Evolutionary conservation across 106 monocot species (phyloP).

Genomic region (Ottelia alismoides): DNA sequence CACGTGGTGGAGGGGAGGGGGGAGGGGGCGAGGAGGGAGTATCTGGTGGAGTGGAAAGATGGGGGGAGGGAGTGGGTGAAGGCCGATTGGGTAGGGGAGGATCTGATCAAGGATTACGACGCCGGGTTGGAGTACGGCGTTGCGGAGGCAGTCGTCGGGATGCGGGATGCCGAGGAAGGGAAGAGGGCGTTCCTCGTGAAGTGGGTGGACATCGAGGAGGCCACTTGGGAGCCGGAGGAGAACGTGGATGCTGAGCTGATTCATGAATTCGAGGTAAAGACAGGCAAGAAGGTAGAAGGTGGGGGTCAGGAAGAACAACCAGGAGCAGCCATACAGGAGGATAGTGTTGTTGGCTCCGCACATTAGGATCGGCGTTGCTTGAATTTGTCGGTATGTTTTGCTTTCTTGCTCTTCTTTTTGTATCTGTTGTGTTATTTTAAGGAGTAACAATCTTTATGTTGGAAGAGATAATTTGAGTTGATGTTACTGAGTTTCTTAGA

Average conservation of each 20-base stretch:
- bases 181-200: slow-evolving; percentile 68
- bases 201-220: slow-evolving; percentile 76
- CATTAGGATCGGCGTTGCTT: too few relatives aligned
- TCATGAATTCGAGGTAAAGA: slow-evolving; percentile 36
- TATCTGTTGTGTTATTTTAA: too few relatives aligned
- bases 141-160: slow-evolving; percentile 54
- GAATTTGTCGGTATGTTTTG: too few relatives aligned
- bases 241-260: slow-evolving; percentile 65
- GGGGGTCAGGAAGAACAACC: too few relatives aligned
- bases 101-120: slow-evolving; percentile 54
- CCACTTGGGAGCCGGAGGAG: slow-evolving; percentile 82
- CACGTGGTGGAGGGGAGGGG: slow-evolving; percentile 64
- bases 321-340: too few relatives aligned
- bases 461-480: too few relatives aligned
- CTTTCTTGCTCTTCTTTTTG: too few relatives aligned
- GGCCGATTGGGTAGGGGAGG: slow-evolving; percentile 62
- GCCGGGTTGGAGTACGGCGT: slow-evolving; percentile 83
- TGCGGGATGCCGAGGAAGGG: slow-evolving; percentile 11
- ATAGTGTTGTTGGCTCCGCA: too few relatives aligned
- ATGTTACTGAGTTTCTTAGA: too few relatives aligned
- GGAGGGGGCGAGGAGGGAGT: slow-evolving; percentile 49
- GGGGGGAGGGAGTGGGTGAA: slow-evolving; percentile 75
- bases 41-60: slow-evolving; percentile 80
- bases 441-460: too few relatives aligned
- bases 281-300: too few relatives aligned